Conservation (phyloP, 78 protist species). For the Mastigamoeba balamuthi region DNA sequence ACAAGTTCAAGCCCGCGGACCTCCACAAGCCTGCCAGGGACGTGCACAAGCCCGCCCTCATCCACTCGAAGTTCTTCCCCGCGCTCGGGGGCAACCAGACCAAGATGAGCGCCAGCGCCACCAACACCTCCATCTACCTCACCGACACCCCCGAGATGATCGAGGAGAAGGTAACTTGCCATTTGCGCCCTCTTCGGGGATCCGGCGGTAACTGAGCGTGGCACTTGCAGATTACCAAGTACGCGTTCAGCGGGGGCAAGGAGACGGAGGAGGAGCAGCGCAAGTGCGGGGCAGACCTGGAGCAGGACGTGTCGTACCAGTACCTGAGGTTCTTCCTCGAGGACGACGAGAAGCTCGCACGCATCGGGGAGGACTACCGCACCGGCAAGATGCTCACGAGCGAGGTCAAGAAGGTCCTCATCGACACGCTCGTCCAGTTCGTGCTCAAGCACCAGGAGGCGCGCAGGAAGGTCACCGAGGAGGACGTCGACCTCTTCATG, state of each 20-base stretch:
- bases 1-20: no score
- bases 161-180: slow-evolving; percentile 47
- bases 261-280: slow-evolving; percentile 88
- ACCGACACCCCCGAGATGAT: slow-evolving; percentile 89
- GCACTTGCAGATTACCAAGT: slow-evolving; percentile 45
- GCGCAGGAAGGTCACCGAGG: not conserved
- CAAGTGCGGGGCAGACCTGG: slow-evolving; percentile 72
- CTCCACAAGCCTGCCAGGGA: no score
- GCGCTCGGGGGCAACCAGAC: slow-evolving; percentile 79
- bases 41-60: slow-evolving; percentile 88
- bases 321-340: slow-evolving; percentile 79
- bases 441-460: not conserved
- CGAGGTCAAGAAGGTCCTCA: slow-evolving; percentile 69
- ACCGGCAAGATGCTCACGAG: slow-evolving; percentile 79
- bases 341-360: slow-evolving; percentile 74
- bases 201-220: not conserved
- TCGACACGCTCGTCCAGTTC: slow-evolving; percentile 26
- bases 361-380: slow-evolving; percentile 51
- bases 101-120: slow-evolving; percentile 87
- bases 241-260: slow-evolving; percentile 94
- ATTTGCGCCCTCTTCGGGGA: not conserved
- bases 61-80: slow-evolving; percentile 93
- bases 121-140: slow-evolving; percentile 74
- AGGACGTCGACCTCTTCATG: not conserved
- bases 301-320: slow-evolving; percentile 75